phyloP scores from a whole-genome alignment of 257 asterid species.

The Solanum pennellii region DNA sequence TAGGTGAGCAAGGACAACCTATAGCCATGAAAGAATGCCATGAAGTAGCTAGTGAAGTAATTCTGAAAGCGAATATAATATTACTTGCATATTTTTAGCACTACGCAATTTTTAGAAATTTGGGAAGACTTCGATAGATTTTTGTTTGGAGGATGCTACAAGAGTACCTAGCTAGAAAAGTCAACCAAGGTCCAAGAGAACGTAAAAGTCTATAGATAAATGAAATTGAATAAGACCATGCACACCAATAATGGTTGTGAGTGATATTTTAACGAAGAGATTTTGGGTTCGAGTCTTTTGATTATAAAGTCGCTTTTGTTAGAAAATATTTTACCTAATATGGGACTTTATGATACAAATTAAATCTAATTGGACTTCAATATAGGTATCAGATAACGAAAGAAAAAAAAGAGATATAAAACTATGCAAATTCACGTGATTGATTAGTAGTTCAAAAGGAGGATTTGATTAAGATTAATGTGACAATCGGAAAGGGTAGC shows the following conservation, averaged over 20 bases:
- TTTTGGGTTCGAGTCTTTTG: accelerated
- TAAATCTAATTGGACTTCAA: accelerated
- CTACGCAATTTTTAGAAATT: neutral
- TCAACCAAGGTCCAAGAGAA: neutral
- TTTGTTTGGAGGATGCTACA: neutral
- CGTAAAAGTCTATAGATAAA: neutral
- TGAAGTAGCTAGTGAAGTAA: neutral
- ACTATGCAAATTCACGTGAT: neutral
- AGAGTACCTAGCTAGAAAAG: neutral
- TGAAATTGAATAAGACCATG: neutral
- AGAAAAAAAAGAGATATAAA: neutral
- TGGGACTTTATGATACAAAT: accelerated
- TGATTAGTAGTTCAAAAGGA: neutral
- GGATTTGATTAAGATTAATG: neutral
- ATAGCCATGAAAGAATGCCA: neutral
- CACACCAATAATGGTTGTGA: neutral
- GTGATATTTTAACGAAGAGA: neutral
- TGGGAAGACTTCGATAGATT: neutral
- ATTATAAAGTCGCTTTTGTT: accelerated
- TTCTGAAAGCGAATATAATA: neutral
- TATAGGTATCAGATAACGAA: too few species aligned
- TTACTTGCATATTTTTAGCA: neutral
- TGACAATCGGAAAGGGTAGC: neutral
- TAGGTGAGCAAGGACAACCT: neutral
- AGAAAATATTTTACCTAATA: accelerated